Evolutionary conservation across 345 rosid species (phyloP).

Genomic region (Reutealis trisperma): DNA sequence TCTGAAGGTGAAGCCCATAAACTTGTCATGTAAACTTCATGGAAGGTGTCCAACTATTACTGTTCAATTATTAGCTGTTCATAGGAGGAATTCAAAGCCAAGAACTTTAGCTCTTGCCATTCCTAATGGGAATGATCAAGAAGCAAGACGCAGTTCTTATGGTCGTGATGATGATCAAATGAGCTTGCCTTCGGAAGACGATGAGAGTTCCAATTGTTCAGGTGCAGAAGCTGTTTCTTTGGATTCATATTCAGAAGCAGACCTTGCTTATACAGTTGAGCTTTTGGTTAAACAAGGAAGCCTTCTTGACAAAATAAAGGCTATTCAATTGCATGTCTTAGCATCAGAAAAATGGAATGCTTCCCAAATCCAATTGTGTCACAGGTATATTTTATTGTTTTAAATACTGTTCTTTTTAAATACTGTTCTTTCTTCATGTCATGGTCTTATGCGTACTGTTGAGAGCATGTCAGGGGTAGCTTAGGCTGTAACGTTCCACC

Average conservation of each 20-base stretch:
- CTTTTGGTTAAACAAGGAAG: constrained; percentile 25
- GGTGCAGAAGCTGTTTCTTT: constrained; percentile 31
- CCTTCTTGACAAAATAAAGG: constrained; percentile 53
- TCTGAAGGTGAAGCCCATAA: constrained; percentile 23
- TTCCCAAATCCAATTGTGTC: constrained; percentile 53
- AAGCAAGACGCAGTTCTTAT: constrained; percentile 25
- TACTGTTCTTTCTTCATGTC: neutral
- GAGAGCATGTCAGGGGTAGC: neutral
- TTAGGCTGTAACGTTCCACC: neutral
- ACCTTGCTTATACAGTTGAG: constrained; percentile 26
- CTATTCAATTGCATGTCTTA: constrained; percentile 55
- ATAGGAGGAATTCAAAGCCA: constrained; percentile 10
- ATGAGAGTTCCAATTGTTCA: constrained; percentile 24
- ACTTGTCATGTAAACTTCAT: constrained; percentile 21
- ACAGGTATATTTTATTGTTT: constrained; percentile 40
- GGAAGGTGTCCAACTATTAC: constrained; percentile 15
- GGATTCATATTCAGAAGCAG: constrained; percentile 23
- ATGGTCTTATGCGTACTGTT: neutral
- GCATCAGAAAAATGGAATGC: constrained; percentile 72
- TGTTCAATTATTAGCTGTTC: constrained; percentile 17
- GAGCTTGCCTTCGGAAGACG: constrained; percentile 22
- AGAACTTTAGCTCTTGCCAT: constrained; percentile 33
- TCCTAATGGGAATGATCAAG: constrained; percentile 29
- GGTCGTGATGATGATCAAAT: constrained; percentile 28
- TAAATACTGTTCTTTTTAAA: neutral